Conservation (phyloP, 495 filamentous ascomycete genomes). For the Clohesyomyces aquaticus region DNA sequence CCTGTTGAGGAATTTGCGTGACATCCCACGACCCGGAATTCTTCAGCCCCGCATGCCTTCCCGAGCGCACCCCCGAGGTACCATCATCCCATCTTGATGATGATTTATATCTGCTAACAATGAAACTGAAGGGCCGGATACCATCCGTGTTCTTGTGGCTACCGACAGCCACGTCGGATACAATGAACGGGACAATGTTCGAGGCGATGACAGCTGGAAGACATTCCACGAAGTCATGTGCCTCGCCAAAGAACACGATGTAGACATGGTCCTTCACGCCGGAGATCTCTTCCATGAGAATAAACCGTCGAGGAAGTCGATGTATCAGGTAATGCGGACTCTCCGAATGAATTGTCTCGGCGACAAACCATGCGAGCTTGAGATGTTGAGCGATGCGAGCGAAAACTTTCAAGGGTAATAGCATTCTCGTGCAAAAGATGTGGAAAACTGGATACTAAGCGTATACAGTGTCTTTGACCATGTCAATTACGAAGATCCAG, state of each 20-base stretch:
- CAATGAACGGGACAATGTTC: slow-evolving; percentile 88
- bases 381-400: slow-evolving; percentile 89
- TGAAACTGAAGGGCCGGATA: slow-evolving; percentile 68
- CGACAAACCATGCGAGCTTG: slow-evolving; percentile 91
- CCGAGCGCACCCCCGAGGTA: slow-evolving; percentile 22
- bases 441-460: not conserved
- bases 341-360: slow-evolving; percentile 92
- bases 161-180: slow-evolving; percentile 98
- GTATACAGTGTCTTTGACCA: slow-evolving; percentile 70
- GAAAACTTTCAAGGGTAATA: slow-evolving; percentile 75
- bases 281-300: slow-evolving; percentile 99
- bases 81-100: slow-evolving; percentile 2
- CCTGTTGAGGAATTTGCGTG: no score
- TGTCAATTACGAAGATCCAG: slow-evolving; percentile 96
- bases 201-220: slow-evolving; percentile 95
- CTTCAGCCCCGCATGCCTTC: slow-evolving; percentile 11
- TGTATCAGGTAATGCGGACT: slow-evolving; percentile 96
- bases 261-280: slow-evolving; percentile 93
- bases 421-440: not conserved
- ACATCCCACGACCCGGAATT: not conserved
- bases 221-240: slow-evolving; percentile 96
- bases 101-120: slow-evolving; percentile 2
- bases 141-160: slow-evolving; percentile 90
- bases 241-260: slow-evolving; percentile 81
- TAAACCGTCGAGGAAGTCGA: slow-evolving; percentile 90